Conservation (phyloP, 306 rosid genomes). For the Trifolium repens region DNA sequence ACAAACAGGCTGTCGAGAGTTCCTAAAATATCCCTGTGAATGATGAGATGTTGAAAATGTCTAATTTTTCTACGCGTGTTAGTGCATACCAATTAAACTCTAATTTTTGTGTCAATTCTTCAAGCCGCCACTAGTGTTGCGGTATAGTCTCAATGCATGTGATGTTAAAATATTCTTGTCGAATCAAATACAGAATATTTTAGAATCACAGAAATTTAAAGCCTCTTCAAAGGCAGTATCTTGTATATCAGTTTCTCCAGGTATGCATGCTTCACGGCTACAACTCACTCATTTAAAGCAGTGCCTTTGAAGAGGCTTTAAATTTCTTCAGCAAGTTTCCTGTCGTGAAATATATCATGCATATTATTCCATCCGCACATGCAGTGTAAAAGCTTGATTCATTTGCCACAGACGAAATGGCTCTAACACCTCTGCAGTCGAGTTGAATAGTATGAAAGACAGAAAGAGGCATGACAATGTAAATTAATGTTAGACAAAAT, state of each 20-base stretch:
- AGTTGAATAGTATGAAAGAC: constrained; percentile 39
- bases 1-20: background rate
- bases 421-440: constrained; percentile 74
- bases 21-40: no score
- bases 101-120: no score
- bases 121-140: background rate
- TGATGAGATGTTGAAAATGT: no score
- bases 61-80: no score
- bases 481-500: background rate
- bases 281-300: no score
- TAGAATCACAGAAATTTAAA: no score
- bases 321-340: constrained; percentile 75
- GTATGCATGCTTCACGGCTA: constrained; percentile 20
- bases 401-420: constrained; percentile 68
- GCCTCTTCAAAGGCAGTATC: constrained; percentile 48
- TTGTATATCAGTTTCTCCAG: constrained; percentile 77
- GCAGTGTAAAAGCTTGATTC: constrained; percentile 75
- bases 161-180: background rate
- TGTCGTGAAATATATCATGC: constrained; percentile 63
- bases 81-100: no score
- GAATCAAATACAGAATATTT: background rate
- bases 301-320: constrained; percentile 61
- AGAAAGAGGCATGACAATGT: background rate
- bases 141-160: background rate
- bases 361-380: constrained; percentile 86